Evolutionary conservation across 2,329 filamentous ascomycete species (phyloP).

Genomic region (Pestalotiopsis fici): DNA sequence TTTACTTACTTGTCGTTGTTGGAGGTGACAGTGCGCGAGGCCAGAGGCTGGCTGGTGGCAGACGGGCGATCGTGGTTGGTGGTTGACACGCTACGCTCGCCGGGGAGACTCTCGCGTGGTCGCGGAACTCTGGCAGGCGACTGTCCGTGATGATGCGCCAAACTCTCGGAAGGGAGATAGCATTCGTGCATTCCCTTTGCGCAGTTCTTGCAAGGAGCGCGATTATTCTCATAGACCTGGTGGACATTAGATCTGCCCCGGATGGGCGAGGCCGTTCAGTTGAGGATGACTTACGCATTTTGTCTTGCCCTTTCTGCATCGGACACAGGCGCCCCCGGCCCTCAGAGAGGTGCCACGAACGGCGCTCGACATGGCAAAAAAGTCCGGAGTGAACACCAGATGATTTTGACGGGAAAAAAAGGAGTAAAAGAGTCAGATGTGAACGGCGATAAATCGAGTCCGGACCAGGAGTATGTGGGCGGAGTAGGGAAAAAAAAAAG

Average conservation of each 20-base stretch:
- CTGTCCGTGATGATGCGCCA: constrained; percentile 60
- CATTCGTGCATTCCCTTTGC: constrained; percentile 66
- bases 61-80: constrained; percentile 44
- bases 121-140: constrained; percentile 56
- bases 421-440: neutral
- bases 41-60: constrained; percentile 38
- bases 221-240: constrained; percentile 63
- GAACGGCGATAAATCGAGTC: neutral
- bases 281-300: constrained; percentile 41
- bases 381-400: neutral
- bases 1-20: constrained; percentile 57
- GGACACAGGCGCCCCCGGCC: constrained; percentile 49
- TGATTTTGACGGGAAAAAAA: neutral
- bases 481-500: neutral
- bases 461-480: neutral
- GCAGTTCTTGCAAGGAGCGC: constrained; percentile 65
- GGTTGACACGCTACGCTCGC: constrained; percentile 48
- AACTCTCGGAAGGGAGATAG: constrained; percentile 61
- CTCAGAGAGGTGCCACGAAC: constrained; percentile 7
- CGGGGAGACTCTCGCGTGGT: constrained; percentile 55
- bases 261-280: neutral
- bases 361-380: constrained; percentile 2
- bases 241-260: constrained; percentile 48
- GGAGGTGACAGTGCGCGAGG: constrained; percentile 47
- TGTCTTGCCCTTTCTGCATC: constrained; percentile 65